A percentile compares a stretch with the other conserved stretches of the same genome.
Evolutionary conservation across 1,284 basidiomycete genomes (phyloP).

Genomic region (Trichosporon sp.): DNA sequence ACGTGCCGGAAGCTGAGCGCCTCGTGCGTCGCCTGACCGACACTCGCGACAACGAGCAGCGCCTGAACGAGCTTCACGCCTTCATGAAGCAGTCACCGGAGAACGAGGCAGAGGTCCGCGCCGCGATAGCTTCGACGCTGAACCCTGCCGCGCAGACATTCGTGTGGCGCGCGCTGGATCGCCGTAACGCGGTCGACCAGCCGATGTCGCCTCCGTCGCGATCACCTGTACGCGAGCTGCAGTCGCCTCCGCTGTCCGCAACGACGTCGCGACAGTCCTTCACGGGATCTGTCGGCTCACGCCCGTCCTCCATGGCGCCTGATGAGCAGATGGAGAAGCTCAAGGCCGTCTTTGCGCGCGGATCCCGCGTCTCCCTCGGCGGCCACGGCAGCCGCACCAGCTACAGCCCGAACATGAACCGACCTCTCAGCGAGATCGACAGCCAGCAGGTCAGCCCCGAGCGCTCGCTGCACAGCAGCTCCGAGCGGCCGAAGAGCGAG

Average conservation of each 20-base stretch:
- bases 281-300: background rate
- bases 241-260: constrained; percentile 15
- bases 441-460: background rate
- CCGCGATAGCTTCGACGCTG: constrained; percentile 31
- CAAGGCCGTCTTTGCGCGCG: constrained; percentile 34
- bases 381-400: background rate
- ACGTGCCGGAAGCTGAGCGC: constrained; percentile 46
- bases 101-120: constrained; percentile 76
- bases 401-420: background rate
- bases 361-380: background rate
- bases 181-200: constrained; percentile 30
- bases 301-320: constrained; percentile 19
- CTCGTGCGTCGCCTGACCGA: constrained; percentile 62
- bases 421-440: background rate
- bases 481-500: background rate
- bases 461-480: background rate
- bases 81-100: constrained; percentile 89
- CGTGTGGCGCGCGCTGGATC: constrained; percentile 36
- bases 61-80: constrained; percentile 91
- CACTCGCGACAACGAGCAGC: constrained; percentile 73
- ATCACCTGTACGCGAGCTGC: constrained; percentile 18
- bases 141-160: constrained; percentile 37
- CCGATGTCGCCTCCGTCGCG: constrained; percentile 24
- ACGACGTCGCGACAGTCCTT: constrained; percentile 12
- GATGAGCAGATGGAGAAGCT: constrained; percentile 41